Conservation (phyloP, 306 rosid genomes). For the cucumber (Cucumis sativus) region DNA sequence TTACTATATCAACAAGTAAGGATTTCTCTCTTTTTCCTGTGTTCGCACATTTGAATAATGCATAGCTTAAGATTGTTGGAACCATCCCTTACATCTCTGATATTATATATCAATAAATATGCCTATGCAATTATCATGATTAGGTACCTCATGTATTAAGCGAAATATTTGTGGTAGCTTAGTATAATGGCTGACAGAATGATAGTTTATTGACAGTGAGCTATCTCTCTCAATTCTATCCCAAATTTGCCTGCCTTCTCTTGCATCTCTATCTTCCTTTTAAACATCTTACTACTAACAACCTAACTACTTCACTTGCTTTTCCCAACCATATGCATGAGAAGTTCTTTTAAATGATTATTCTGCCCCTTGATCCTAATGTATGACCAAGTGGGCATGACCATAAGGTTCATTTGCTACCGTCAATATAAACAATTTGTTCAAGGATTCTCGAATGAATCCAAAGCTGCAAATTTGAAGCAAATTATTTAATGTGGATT, state of each 20-base stretch:
- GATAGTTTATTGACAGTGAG: background rate
- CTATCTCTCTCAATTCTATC: background rate
- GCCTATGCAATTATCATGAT: background rate
- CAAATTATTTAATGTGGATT: background rate
- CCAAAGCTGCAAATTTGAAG: background rate
- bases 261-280: background rate
- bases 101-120: background rate
- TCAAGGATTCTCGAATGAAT: background rate
- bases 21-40: constrained; percentile 5
- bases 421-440: background rate
- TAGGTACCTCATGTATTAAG: background rate
- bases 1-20: constrained; percentile 74
- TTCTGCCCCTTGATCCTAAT: background rate
- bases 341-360: background rate
- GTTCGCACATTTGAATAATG: background rate
- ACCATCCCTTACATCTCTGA: background rate
- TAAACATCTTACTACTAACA: background rate
- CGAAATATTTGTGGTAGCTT: background rate
- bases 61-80: background rate
- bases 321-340: background rate
- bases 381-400: background rate
- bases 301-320: background rate
- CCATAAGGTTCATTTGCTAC: background rate
- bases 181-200: background rate
- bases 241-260: background rate